These are phyloP conservation scores for Trichosporon asahii DNA, from an alignment of 1,284 basidiomycete genomes.

Conservation along the genomic window DNA sequence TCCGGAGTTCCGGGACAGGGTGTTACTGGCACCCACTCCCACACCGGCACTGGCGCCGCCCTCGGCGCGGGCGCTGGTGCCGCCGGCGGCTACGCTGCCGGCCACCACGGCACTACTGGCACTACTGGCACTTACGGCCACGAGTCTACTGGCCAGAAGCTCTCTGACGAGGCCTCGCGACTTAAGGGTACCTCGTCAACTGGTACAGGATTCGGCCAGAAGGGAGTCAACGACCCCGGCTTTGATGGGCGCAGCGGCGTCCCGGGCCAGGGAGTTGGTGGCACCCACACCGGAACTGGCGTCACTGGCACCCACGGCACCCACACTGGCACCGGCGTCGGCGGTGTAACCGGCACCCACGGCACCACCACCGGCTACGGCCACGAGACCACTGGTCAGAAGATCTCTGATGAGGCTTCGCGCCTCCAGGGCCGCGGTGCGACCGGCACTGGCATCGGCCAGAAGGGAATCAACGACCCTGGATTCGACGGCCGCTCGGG, in stretches of 20 bases:
- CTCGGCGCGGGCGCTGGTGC: neutral
- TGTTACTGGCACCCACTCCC: neutral
- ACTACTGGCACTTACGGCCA: neutral
- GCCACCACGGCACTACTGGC: neutral
- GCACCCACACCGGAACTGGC: neutral
- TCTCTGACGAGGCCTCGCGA: neutral
- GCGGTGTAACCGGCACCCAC: neutral
- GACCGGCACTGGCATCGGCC: neutral
- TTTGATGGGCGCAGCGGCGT: neutral
- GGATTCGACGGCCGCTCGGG: neutral
- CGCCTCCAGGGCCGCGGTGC: neutral
- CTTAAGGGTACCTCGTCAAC: neutral
- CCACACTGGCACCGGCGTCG: neutral
- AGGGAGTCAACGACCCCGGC: neutral
- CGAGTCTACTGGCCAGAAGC: neutral
- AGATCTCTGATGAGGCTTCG: neutral
- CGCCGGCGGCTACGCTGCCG: neutral
- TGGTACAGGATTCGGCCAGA: neutral
- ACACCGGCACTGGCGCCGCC: neutral
- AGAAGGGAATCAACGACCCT: neutral
- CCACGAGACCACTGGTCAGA: neutral
- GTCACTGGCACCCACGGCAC: neutral
- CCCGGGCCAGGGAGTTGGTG: conserved; percentile 3
- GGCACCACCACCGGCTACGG: neutral
- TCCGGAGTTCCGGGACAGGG: conserved; percentile 1